Evolutionary conservation across 805 yeast genomes (phyloP).

Genomic region (Metschnikowia kunwiensis): DNA sequence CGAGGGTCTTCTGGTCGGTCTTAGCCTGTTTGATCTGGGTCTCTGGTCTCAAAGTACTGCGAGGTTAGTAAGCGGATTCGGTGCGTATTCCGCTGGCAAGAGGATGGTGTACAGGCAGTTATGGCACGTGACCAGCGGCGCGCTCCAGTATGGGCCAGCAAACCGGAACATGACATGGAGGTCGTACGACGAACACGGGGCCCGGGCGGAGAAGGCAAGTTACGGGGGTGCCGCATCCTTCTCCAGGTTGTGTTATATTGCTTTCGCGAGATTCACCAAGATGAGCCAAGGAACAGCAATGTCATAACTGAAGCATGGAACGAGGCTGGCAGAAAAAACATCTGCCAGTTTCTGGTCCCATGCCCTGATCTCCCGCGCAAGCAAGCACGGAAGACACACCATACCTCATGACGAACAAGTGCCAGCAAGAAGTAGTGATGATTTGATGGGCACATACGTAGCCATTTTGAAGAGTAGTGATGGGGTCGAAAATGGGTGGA

Average conservation of each 20-base stretch:
- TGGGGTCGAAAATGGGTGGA: conserved; percentile 2
- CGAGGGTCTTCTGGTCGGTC: conserved; percentile 73
- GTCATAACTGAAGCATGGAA: conserved; percentile 19
- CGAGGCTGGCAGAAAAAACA: conserved; percentile 11
- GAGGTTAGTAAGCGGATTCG: conserved; percentile 7
- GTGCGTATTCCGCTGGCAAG: background rate
- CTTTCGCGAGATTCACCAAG: conserved; percentile 16
- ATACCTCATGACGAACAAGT: conserved; percentile 15
- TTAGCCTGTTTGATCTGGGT: conserved; percentile 78
- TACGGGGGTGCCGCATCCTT: background rate
- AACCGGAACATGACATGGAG: background rate
- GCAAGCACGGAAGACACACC: conserved; percentile 14
- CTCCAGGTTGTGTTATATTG: conserved; percentile 14
- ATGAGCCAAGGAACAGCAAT: conserved; percentile 18
- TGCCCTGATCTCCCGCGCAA: conserved; percentile 10
- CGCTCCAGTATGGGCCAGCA: too few relatives aligned
- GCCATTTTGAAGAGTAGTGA: conserved; percentile 26
- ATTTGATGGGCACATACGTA: conserved; percentile 30
- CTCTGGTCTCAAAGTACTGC: conserved; percentile 69
- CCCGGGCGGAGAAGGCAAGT: background rate
- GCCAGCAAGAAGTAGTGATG: conserved; percentile 19
- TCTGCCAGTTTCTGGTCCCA: conserved; percentile 11
- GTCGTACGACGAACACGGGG: background rate
- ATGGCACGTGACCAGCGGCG: too few relatives aligned
- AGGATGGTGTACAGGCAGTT: conserved; percentile 2